Evolutionary conservation across 495 filamentous ascomycete species (phyloP).

Genomic region (Aspergillus campestris): DNA sequence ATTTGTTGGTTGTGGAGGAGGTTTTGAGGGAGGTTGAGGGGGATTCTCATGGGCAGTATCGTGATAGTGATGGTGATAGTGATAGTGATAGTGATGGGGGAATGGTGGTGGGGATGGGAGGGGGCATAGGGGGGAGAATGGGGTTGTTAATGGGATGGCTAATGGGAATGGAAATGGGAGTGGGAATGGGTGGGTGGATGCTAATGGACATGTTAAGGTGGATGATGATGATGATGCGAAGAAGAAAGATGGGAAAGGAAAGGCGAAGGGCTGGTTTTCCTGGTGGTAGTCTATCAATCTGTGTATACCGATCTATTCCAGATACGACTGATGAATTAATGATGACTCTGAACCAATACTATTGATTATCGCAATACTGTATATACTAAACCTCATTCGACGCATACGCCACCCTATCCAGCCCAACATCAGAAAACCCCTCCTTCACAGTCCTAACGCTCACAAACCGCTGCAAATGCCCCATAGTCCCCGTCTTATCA

Average conservation of each 20-base stretch:
- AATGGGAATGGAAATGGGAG: slow-evolving; percentile 7
- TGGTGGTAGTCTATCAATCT: slow-evolving; percentile 21
- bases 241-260: slow-evolving; percentile 7
- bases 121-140: slow-evolving; percentile 1
- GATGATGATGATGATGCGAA: slow-evolving; percentile 3
- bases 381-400: slow-evolving; percentile 49
- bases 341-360: too few relatives aligned
- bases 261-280: slow-evolving; percentile 19
- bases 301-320: too few relatives aligned
- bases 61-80: slow-evolving; percentile 3
- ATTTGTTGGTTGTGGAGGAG: slow-evolving; percentile 83
- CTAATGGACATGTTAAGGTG: slow-evolving; percentile 1
- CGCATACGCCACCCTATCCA: slow-evolving; percentile 55
- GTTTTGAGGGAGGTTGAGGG: slow-evolving; percentile 59
- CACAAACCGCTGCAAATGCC: slow-evolving; percentile 60
- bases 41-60: slow-evolving; percentile 14
- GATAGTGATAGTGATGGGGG: background rate
- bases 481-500: slow-evolving; percentile 68
- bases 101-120: slow-evolving; percentile 1
- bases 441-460: slow-evolving; percentile 69
- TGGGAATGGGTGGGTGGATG: slow-evolving; percentile 5
- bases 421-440: slow-evolving; percentile 48
- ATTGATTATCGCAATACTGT: too few relatives aligned
- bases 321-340: too few relatives aligned
- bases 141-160: background rate